These are phyloP conservation scores for Ogataea neopini DNA, from an alignment of 805 yeast genomes.

Conservation along the genomic window DNA sequence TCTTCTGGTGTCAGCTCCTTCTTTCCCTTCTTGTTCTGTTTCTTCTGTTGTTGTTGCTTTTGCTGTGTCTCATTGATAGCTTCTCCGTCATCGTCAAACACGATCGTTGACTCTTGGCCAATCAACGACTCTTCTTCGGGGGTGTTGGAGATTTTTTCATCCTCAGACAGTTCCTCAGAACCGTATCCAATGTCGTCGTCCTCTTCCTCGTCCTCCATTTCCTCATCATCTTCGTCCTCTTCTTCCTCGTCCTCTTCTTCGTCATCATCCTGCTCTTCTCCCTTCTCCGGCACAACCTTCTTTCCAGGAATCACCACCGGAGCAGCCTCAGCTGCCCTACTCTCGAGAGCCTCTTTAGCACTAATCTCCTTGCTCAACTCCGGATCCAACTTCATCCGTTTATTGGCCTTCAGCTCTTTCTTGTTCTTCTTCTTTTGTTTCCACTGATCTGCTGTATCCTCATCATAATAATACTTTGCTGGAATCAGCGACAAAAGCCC, in stretches of 20 bases:
- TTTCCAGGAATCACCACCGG: conserved; percentile 42
- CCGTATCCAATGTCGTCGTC: conserved; percentile 19
- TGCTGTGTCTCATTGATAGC: conserved; percentile 2
- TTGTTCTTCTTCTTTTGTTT: conserved; percentile 75
- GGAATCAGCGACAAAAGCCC: conserved; percentile 90
- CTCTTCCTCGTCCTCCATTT: conserved; percentile 28
- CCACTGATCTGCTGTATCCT: conserved; percentile 89
- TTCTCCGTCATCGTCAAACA: conserved; percentile 15
- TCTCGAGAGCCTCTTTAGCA: conserved; percentile 62
- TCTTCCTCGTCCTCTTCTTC: conserved; percentile 30
- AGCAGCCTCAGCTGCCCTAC: conserved; percentile 54
- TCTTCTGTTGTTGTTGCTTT: conserved; percentile 1
- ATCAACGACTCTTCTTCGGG: conserved; percentile 12
- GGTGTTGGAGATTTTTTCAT: conserved; percentile 33
- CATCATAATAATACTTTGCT: conserved; percentile 91
- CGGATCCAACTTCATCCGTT: conserved; percentile 77
- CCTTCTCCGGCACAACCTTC: conserved; percentile 23
- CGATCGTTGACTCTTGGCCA: conserved; percentile 13
- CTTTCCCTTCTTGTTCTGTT: conserved; percentile 18
- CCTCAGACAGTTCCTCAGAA: conserved; percentile 43
- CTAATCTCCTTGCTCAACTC: conserved; percentile 44
- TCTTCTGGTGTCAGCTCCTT: conserved; percentile 47
- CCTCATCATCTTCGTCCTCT: conserved; percentile 27
- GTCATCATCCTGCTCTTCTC: conserved; percentile 56
- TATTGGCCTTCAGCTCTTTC: conserved; percentile 59